Evolutionary conservation across 176 grass and related monocot genomes (phyloP).

Genomic region (Aegilops tauschii): DNA sequence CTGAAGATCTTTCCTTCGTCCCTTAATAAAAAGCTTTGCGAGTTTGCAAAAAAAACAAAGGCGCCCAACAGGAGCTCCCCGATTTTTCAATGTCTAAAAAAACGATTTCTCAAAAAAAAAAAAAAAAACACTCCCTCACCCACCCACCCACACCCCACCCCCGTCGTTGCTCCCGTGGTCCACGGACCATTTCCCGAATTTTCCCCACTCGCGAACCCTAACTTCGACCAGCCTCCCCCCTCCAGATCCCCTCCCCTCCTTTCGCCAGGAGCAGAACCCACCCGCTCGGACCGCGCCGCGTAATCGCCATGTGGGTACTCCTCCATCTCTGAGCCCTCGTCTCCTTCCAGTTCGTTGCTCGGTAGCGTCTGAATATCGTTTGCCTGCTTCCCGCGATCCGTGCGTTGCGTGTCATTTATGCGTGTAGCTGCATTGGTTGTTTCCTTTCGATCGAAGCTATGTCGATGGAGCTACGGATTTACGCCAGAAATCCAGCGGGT

Average conservation of each 20-base stretch:
- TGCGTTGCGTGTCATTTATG: background rate
- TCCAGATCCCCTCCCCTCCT: constrained; percentile 7
- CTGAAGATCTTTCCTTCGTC: too few relatives aligned
- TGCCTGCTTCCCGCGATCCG: background rate
- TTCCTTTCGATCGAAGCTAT: background rate
- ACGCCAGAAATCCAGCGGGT: background rate
- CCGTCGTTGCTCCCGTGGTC: background rate
- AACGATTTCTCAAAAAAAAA: too few relatives aligned
- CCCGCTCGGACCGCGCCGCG: background rate
- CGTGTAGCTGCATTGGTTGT: background rate
- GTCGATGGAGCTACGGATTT: background rate
- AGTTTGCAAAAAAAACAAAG: too few relatives aligned
- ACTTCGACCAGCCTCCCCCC: background rate
- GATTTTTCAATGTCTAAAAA: too few relatives aligned
- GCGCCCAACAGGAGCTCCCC: too few relatives aligned
- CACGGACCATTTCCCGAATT: background rate
- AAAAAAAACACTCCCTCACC: too few relatives aligned
- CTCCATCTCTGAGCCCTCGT: background rate
- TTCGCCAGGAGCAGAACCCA: background rate
- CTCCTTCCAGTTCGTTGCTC: background rate
- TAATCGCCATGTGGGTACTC: constrained; percentile 30
- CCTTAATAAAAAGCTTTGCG: too few relatives aligned
- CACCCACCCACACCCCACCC: background rate
- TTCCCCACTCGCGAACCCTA: constrained; percentile 16
- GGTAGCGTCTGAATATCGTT: constrained; percentile 1